Evolutionary conservation across 257 asterid species (phyloP).

Genomic region (Vinca minor): DNA sequence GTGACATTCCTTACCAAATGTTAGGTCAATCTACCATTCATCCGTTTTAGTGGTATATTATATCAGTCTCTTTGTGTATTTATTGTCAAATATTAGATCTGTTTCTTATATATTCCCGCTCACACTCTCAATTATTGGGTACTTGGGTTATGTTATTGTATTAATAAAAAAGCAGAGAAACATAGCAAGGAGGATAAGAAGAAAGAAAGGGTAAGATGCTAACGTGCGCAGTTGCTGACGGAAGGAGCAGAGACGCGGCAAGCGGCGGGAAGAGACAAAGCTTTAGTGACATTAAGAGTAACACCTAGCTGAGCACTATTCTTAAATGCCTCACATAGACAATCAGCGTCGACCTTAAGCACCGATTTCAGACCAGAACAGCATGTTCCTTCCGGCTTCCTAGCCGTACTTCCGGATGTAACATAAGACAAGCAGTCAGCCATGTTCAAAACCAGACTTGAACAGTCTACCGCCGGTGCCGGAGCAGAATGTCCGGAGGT

Average conservation of each 20-base stretch:
- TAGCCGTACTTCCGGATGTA: constrained; percentile 39
- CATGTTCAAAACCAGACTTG: constrained; percentile 42
- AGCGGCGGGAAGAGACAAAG: constrained; percentile 65
- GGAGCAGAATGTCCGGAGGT: too few species aligned
- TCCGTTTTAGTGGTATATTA: too few species aligned
- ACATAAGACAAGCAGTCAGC: constrained; percentile 76
- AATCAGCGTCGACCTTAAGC: constrained; percentile 52
- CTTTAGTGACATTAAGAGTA: constrained; percentile 62
- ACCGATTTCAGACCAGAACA: constrained; percentile 70
- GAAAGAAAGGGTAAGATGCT: too few species aligned
- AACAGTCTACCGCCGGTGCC: constrained; percentile 73
- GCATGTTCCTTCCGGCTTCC: constrained; percentile 58
- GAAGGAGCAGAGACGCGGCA: constrained; percentile 75
- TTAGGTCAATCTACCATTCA: too few species aligned
- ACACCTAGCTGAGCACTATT: constrained; percentile 81
- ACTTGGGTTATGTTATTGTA: too few species aligned
- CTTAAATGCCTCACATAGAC: constrained; percentile 62
- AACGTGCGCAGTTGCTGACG: constrained; percentile 59
- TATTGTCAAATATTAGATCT: too few species aligned
- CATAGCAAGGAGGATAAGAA: too few species aligned
- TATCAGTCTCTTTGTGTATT: too few species aligned
- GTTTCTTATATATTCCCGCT: too few species aligned
- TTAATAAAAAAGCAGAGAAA: too few species aligned
- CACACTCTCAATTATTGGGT: too few species aligned
- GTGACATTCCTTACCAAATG: too few species aligned